Evolutionary conservation across 257 asterid species (phyloP), one percentile per base, ranked within the genome.

Genomic region (Rubia yunnanensis): DNA sequence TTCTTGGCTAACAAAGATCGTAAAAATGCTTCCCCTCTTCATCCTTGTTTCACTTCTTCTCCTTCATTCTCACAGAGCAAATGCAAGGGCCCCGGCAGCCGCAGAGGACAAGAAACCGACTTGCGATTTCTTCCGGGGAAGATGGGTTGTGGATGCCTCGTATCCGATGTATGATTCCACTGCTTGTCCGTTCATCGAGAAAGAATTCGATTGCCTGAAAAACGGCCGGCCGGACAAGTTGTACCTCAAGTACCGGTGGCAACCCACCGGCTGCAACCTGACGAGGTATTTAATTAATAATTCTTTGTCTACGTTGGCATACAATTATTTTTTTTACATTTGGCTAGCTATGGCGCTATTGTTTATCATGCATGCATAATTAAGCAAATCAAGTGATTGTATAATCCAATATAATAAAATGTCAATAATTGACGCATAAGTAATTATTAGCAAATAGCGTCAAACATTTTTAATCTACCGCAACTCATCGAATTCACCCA

Each of bases 81-180:
- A 44, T 44, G 52, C 52, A 44, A 44, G 5, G 52, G 22, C 7
- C 1, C 52, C 52, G n/a, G 52, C 8, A 4, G 72, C 58, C 1
- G 56, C 56, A 1, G 56, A 24, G 27, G 28, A 35, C 1, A 28
- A 46, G 31, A 24, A 24, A 24, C 7, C 60, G 30, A 7, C 23
- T 17, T 80, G 91, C 81, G 71, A 82, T 58, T 77, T 82, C 44
- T 80, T 78, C 70, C 5, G 58, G n/a, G 91, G 88, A 66, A 85
- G 58, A 10, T 82, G 91, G 91, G 77, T 82, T 27, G 31, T 10
- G 5, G 91, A 85, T 38, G 34, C 73, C 23, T 78, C 81, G n/a
- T 80, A 80, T 44, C 91, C 86, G 11, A 65, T 80, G 13, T 85
- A 85, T 70, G 63, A 64, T 18, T 64, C 84, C 0, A 8, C 67